Conservation (phyloP, 768 basidiomycete genomes). For the Hydnomerulius pinastri region DNA sequence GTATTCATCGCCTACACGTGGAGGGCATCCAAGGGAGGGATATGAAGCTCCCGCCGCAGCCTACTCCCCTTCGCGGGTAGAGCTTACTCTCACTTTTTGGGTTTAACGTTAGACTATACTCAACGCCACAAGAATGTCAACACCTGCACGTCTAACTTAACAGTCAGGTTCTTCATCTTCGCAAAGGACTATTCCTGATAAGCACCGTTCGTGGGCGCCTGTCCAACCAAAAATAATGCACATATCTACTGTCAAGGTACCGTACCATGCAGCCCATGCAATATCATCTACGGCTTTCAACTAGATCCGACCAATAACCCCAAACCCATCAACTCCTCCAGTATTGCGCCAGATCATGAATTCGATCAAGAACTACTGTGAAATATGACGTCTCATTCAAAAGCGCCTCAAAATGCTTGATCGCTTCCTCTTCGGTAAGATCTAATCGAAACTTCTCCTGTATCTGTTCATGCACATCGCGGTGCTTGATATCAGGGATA, state of each 20-base stretch:
- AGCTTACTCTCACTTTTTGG: neutral
- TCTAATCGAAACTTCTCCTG: slow-evolving; percentile 97
- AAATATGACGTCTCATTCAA: slow-evolving; percentile 95
- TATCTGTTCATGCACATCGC: slow-evolving; percentile 84
- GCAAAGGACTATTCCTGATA: neutral
- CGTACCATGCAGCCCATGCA: neutral
- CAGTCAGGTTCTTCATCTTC: neutral
- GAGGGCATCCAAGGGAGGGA: too few species aligned
- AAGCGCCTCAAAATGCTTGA: slow-evolving; percentile 92
- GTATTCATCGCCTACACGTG: too few species aligned
- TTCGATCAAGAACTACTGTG: slow-evolving; percentile 88
- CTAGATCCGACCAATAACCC: neutral
- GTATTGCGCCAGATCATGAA: slow-evolving; percentile 90
- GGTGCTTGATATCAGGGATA: slow-evolving; percentile 95
- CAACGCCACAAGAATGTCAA: too few species aligned
- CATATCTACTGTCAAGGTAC: too few species aligned
- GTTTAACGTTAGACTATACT: neutral
- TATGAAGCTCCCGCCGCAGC: too few species aligned
- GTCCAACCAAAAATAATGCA: neutral
- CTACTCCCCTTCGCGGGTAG: too few species aligned
- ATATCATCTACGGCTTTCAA: neutral
- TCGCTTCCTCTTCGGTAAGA: slow-evolving; percentile 94
- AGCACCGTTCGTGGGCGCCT: neutral
- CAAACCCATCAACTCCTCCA: slow-evolving; percentile 62
- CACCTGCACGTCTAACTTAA: too few species aligned